Base-by-base conservation (phyloP, 1,284 basidiomycete genomes). In the Grifola frondosa region DNA sequence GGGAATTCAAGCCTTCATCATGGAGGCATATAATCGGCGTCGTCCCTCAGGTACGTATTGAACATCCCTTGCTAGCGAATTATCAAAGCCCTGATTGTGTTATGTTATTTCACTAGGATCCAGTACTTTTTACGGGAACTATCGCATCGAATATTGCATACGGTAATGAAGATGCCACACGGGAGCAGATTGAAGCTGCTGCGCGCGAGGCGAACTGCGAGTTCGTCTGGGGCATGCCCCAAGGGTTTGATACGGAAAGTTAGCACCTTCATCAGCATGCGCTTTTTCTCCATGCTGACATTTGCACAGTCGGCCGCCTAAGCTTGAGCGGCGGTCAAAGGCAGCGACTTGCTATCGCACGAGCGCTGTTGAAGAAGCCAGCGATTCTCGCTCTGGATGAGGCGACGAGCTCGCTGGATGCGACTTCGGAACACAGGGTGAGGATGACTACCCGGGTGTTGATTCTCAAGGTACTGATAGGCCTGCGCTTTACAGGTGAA, bases 121-220 rank as follows among this genome's bases (percentile, higher is more conserved):
- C 88, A 0, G 74, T 89, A 1, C 60, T 91, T 23, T 90, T 90
- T 61, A 88, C 85, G 8, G 94, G 93, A 4, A 96, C 91, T 0
- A 89, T 97, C 19, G 90, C 90, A 8, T 87, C 90, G 3, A 97
- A 97, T 60, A 97, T 98, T 49, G 89, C 91, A 0, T 98, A 92
- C 61, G 95, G 96, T 3, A 77, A 84, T 26, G 72, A 78, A 4
- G 64, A 74, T 13, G 90, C 83, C 0, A 89, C 90, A 0, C 75
- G 87, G 21, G 81, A 84, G 49, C 79, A 97, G 45, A 90, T 99
- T 26, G 90, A 95, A 63, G 73, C 82, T 17, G 96, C 94, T 0
- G 95, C 95, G 0, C 73, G 84, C 10, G 78, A 89, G 50, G 95
- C 96, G 4, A 97, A 98, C 59, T 98, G 96, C 65, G 92, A 96